Evolutionary conservation across 1,284 basidiomycete genomes (phyloP).

Genomic region (Rhodotorula sp.): DNA sequence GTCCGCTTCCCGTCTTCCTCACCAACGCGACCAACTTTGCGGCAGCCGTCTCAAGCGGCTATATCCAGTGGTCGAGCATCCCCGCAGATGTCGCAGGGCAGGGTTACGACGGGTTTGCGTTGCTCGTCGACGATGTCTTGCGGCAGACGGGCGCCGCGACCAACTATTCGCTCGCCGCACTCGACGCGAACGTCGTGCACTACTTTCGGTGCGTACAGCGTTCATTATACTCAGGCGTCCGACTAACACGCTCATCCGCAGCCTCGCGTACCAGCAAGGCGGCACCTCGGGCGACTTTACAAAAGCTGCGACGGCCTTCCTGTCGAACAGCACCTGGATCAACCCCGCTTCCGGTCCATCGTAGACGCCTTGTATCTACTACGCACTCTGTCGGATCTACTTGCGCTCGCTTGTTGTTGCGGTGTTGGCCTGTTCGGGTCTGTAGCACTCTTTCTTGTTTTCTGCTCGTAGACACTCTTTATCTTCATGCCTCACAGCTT

Average conservation of each 20-base stretch:
- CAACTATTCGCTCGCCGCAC: conserved; percentile 64
- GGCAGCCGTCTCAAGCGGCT: conserved; percentile 60
- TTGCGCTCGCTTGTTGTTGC: not conserved
- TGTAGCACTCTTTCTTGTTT: not conserved
- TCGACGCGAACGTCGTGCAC: conserved; percentile 66
- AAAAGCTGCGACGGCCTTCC: conserved; percentile 69
- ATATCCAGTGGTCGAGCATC: conserved; percentile 65
- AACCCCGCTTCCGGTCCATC: conserved; percentile 26
- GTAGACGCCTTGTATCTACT: conserved; percentile 1
- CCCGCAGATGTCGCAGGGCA: conserved; percentile 39
- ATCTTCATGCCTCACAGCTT: not conserved
- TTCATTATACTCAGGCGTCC: not conserved
- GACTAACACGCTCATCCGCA: not conserved
- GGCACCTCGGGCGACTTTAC: conserved; percentile 73
- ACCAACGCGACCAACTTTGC: conserved; percentile 64
- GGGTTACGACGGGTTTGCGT: conserved; percentile 61
- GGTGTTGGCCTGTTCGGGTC: not conserved
- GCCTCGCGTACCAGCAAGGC: conserved; percentile 50
- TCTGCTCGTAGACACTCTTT: not conserved
- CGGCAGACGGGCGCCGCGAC: conserved; percentile 65
- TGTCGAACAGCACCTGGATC: conserved; percentile 73
- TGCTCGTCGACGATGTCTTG: conserved; percentile 82
- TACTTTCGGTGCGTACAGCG: conserved; percentile 58
- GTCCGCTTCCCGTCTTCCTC: conserved; percentile 66
- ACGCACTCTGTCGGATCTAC: not conserved